Conservation (phyloP, 805 yeast genomes). For the Barnettozyma pratensis region DNA sequence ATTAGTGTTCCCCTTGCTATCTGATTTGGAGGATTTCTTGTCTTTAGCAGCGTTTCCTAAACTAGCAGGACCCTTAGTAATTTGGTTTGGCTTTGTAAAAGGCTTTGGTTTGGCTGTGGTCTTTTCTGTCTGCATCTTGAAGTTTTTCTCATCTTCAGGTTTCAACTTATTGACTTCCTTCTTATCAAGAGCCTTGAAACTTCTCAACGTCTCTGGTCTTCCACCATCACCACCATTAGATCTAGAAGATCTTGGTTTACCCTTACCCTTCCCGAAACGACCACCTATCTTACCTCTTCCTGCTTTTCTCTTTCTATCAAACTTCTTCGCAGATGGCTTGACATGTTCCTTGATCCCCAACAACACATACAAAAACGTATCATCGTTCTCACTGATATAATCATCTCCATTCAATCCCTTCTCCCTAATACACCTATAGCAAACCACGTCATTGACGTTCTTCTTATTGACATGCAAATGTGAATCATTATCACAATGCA, state of each 20-base stretch:
- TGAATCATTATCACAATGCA: conserved; percentile 37
- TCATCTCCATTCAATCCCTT: conserved; percentile 6
- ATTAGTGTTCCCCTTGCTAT: not conserved
- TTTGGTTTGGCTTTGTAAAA: not conserved
- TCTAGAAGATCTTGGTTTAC: conserved; percentile 16
- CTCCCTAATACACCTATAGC: conserved; percentile 37
- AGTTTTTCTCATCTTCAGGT: conserved; percentile 17
- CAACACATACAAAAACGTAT: conserved; percentile 39
- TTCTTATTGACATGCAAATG: conserved; percentile 32
- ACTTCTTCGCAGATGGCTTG: conserved; percentile 9
- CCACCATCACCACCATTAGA: not conserved
- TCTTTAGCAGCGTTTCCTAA: not conserved
- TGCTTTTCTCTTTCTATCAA: conserved; percentile 28
- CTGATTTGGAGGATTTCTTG: not conserved
- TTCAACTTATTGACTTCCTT: conserved; percentile 16
- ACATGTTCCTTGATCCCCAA: conserved; percentile 42
- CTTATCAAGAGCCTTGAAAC: conserved; percentile 30
- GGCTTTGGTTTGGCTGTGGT: not conserved
- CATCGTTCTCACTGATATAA: conserved; percentile 42
- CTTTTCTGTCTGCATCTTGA: not conserved
- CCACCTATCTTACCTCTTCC: conserved; percentile 29
- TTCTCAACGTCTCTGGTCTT: conserved; percentile 32
- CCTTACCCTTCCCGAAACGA: conserved; percentile 8
- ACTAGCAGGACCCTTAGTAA: not conserved
- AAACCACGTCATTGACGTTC: conserved; percentile 29